Percentiles rank a stretch among this genome's conserved stretches.
Conservation (phyloP, 192 early-diverging fungal species). For the Podila minutissima region DNA sequence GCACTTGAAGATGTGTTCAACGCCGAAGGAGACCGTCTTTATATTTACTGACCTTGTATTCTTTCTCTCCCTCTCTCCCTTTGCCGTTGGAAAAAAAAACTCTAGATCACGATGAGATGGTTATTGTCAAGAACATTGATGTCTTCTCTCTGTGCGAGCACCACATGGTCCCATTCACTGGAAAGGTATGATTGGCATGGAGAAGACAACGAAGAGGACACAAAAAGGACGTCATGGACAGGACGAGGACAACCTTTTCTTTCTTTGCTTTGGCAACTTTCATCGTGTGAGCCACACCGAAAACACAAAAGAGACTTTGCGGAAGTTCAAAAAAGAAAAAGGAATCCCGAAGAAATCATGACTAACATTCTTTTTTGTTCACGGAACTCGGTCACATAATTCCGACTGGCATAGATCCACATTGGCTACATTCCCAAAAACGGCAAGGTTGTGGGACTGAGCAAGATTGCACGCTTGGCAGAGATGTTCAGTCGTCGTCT, state of each 20-base stretch:
- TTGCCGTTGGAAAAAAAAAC: background rate
- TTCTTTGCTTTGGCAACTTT: no score
- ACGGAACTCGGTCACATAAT: background rate
- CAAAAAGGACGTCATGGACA: background rate
- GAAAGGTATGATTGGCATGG: constrained; percentile 76
- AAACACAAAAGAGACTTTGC: background rate
- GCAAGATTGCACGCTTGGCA: constrained; percentile 97
- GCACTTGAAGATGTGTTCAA: no score
- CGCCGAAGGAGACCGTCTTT: no score
- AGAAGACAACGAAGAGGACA: no score
- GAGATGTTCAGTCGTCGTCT: constrained; percentile 97
- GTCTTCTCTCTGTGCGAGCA: constrained; percentile 98
- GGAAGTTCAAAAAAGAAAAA: background rate
- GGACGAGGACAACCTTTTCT: background rate
- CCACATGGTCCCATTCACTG: constrained; percentile 97
- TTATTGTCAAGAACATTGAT: constrained; percentile 97
- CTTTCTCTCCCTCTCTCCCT: background rate
- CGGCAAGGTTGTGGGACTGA: constrained; percentile 92
- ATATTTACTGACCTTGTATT: background rate
- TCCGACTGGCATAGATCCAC: constrained; percentile 66
- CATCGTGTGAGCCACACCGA: background rate
- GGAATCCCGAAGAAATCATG: background rate
- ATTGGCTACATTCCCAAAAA: constrained; percentile 97
- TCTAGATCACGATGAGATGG: constrained; percentile 98
- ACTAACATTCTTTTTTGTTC: background rate